These are phyloP conservation scores for Trebouxia sp. DNA, from an alignment of 139 green algal genomes.

Conservation along the genomic window DNA sequence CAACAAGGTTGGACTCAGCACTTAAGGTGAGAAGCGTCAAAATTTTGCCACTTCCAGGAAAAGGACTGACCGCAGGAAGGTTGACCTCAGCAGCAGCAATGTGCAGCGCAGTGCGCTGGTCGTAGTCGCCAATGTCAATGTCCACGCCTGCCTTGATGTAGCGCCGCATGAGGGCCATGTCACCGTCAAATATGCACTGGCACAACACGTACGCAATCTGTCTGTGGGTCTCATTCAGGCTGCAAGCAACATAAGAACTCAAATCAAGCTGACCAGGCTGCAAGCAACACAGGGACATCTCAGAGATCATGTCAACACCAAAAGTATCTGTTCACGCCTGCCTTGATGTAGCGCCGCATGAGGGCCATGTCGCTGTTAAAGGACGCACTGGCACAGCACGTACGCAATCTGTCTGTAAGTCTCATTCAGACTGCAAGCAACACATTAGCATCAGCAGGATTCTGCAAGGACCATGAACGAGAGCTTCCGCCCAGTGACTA, in stretches of 20 bases:
- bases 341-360: slow-evolving; percentile 53
- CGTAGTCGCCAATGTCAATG: slow-evolving; percentile 61
- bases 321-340: slow-evolving; percentile 50
- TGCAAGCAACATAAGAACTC: not conserved
- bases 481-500: too few species aligned
- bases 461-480: too few species aligned
- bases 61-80: slow-evolving; percentile 41
- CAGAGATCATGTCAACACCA: too few species aligned
- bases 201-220: slow-evolving; percentile 6
- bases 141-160: slow-evolving; percentile 52
- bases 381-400: slow-evolving; percentile 22
- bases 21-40: too few species aligned
- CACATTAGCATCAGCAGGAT: too few species aligned
- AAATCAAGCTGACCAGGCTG: not conserved
- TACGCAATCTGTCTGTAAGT: slow-evolving; percentile 5
- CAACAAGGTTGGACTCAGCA: not conserved
- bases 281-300: not conserved
- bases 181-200: slow-evolving; percentile 34
- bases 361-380: slow-evolving; percentile 43
- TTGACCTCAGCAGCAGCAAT: slow-evolving; percentile 66
- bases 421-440: not conserved
- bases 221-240: slow-evolving; percentile 11
- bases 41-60: too few species aligned
- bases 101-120: slow-evolving; percentile 66
- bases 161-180: slow-evolving; percentile 50